Conservation (phyloP, 75 land plant genomes). For the Selaginella tamariscina region DNA sequence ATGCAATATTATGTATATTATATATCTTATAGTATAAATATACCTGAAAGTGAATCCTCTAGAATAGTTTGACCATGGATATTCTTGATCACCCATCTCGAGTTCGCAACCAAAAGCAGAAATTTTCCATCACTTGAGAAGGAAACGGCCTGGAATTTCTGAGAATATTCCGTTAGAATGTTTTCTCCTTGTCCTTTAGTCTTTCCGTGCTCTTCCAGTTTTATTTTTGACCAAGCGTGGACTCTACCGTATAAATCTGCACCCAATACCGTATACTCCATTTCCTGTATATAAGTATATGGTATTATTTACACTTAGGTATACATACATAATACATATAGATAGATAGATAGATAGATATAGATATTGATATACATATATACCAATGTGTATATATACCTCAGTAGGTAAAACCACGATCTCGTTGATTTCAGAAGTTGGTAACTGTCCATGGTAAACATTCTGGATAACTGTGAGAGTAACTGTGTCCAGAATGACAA, state of each 20-base stretch:
- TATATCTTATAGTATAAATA: neutral
- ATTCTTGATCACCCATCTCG: constrained; percentile 36
- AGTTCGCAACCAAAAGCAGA: constrained; percentile 29
- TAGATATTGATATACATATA: too few relatives aligned
- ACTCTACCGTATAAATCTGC: constrained; percentile 47
- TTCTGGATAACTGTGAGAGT: constrained; percentile 47
- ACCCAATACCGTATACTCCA: constrained; percentile 19
- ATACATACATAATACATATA: too few relatives aligned
- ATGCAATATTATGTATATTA: neutral
- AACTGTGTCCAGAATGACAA: constrained; percentile 57
- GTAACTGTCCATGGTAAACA: constrained; percentile 44
- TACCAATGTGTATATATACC: too few relatives aligned
- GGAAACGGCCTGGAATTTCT: constrained; percentile 20
- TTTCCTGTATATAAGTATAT: too few relatives aligned
- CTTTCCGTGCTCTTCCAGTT: constrained; percentile 6
- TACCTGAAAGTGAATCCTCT: constrained; percentile 23
- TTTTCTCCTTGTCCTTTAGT: constrained; percentile 19
- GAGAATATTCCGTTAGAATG: constrained; percentile 1
- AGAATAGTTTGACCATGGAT: constrained; percentile 22
- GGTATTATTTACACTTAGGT: too few relatives aligned
- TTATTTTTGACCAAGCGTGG: constrained; percentile 18
- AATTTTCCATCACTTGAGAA: constrained; percentile 32
- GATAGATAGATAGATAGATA: too few relatives aligned
- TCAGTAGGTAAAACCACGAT: constrained; percentile 28
- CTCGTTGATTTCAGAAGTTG: constrained; percentile 36